phyloP scores from a whole-genome alignment of 495 filamentous ascomycete species.

The Trichoderma orchidacearum region DNA sequence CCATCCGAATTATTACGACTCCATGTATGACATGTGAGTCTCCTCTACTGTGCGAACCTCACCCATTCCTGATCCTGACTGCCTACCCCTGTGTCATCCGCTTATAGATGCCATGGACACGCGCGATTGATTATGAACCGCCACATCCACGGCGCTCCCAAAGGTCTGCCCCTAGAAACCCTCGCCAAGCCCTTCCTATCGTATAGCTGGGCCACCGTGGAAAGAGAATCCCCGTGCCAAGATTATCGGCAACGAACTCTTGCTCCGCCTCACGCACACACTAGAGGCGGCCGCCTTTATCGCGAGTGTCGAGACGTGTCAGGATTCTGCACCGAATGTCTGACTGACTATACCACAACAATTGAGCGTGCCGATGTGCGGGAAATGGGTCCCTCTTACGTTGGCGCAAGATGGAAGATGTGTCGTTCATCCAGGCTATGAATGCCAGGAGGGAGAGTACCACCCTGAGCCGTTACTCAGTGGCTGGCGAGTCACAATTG shows the following conservation, averaged over 20 bases:
- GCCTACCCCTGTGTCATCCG: neutral
- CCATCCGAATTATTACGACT: neutral
- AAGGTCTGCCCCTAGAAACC: slow-evolving; percentile 5
- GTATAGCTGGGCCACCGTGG: neutral
- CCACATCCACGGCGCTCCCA: slow-evolving; percentile 6
- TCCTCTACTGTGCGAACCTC: neutral
- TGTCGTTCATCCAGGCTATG: no score
- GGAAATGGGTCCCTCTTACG: no score
- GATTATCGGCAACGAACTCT: slow-evolving; percentile 8
- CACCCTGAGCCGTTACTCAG: no score
- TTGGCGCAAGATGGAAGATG: no score
- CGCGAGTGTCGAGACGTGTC: neutral
- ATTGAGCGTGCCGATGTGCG: slow-evolving; percentile 1
- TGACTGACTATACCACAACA: neutral
- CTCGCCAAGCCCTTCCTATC: neutral
- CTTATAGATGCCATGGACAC: neutral
- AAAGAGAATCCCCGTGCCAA: slow-evolving; percentile 4
- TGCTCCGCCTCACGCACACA: slow-evolving; percentile 3
- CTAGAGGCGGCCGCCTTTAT: slow-evolving; percentile 4
- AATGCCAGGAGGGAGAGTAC: no score
- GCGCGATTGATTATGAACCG: slow-evolving; percentile 9
- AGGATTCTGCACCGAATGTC: neutral
- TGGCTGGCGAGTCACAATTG: no score
- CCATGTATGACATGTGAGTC: neutral
- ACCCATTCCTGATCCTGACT: neutral